phyloP scores from a whole-genome alignment of 2,329 filamentous ascomycete genomes.

The Microsporum canis region DNA sequence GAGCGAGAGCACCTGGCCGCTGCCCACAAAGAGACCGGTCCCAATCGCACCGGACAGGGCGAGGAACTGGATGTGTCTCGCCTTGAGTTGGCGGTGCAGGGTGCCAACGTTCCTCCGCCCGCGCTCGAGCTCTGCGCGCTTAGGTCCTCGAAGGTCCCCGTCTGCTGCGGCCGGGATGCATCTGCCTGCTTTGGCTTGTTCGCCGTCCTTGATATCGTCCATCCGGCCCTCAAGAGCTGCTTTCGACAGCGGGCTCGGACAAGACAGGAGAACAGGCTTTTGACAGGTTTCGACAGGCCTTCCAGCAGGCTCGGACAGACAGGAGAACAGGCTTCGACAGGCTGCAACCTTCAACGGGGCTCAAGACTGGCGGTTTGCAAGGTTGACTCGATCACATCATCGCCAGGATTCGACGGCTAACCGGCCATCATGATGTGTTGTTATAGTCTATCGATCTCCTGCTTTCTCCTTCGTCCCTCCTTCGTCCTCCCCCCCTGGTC shows the following conservation, averaged over 20 bases:
- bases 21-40: slow-evolving; percentile 26
- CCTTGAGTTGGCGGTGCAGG: slow-evolving; percentile 25
- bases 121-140: not conserved
- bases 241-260: too few relatives aligned
- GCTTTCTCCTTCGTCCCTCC: too few relatives aligned
- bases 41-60: slow-evolving; percentile 29
- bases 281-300: too few relatives aligned
- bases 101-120: not conserved
- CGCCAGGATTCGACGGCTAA: not conserved
- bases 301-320: too few relatives aligned
- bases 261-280: too few relatives aligned
- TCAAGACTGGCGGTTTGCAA: not conserved
- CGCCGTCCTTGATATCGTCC: not conserved
- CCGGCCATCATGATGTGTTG: not conserved
- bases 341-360: too few relatives aligned
- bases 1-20: slow-evolving; percentile 24
- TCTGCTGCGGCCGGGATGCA: not conserved
- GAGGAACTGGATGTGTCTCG: slow-evolving; percentile 31
- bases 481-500: not conserved
- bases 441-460: not conserved
- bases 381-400: not conserved
- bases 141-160: not conserved
- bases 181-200: not conserved
- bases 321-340: too few relatives aligned
- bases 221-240: too few relatives aligned